Base-by-base conservation (phyloP, 441 rosid species). In the Melastoma candidum region DNA sequence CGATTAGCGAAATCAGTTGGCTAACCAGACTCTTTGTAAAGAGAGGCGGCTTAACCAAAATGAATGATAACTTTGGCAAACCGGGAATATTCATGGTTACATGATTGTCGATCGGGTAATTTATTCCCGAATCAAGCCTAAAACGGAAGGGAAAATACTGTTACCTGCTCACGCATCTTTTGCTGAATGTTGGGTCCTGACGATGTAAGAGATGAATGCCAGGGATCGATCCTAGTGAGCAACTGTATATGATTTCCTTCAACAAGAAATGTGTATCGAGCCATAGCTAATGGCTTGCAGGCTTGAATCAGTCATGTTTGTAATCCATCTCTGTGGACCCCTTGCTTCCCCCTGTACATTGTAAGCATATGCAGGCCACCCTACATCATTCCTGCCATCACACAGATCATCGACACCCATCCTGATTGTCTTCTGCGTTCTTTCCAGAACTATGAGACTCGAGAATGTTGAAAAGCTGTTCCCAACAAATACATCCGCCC, bases 391-490 rank as follows among this genome's bases (percentile, higher is more conserved):
- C 41, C 24, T 44, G 41, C 1, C 62, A 17, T 74, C 69, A 10
- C 96, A 89, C 0, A 72, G 71, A 63, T 74, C 81, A 51, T 63
- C 47, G 11, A 72, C 11, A 3, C 99, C 99, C 74, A 68, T 75
- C 48, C 69, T 71, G n/a, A 71, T 71, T 63, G 71, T 76, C 71
- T 74, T 86, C 53, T 93, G 99, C 4, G 99, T 84, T 67, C 99
- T 80, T 53, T 81, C 95, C 11, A 93, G 95, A 49, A 67, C 93
- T 29, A 89, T 66, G 32, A 93, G 95, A 74, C 96, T 84, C 11
- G 98, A 93, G 74, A 93, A 93, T 3, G 98, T 93, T 7, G 98
- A 93, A 56, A 82, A 88, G 63, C 95, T 93, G 68, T 93, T 93
- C 9, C 98, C 98, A 7, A 86, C 79, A 11, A 93, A 92, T 0